Percentiles rank a stretch among this genome's conserved stretches.
Evolutionary conservation across 2,329 filamentous ascomycete genomes (phyloP).

Genomic region (Pestalotiopsis sp.): DNA sequence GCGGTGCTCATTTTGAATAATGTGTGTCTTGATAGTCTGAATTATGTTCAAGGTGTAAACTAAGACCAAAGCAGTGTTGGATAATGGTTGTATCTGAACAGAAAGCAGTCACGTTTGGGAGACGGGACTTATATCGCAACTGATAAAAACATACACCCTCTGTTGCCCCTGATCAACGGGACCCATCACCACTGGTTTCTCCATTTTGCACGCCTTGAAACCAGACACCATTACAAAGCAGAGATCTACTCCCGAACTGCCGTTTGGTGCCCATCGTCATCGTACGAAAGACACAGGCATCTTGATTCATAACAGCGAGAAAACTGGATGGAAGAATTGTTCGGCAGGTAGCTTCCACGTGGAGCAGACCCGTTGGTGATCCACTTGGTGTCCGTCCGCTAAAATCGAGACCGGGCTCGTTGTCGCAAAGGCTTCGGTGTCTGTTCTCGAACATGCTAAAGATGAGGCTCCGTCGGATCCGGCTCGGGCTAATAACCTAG

Average conservation of each 20-base stretch:
- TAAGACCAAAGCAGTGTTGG: background rate
- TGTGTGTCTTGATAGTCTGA: background rate
- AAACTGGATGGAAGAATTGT: background rate
- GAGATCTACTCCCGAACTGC: background rate
- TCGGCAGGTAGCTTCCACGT: background rate
- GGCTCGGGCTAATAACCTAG: slow-evolving; percentile 1
- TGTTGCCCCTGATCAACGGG: background rate
- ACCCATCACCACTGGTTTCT: background rate
- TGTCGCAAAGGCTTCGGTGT: background rate
- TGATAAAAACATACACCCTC: background rate
- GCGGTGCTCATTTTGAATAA: background rate
- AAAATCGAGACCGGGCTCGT: background rate
- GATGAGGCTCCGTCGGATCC: slow-evolving; percentile 5
- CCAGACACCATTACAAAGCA: slow-evolving; percentile 1
- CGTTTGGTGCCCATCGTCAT: background rate
- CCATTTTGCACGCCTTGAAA: background rate
- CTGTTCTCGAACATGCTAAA: background rate
- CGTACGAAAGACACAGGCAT: background rate
- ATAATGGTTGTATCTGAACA: background rate
- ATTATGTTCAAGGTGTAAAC: too few species aligned
- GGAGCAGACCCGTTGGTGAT: background rate
- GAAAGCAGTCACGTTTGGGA: background rate
- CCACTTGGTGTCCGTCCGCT: slow-evolving; percentile 4
- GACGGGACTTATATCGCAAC: background rate
- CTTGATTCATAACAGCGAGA: background rate